Conservation (phyloP, 305 asterid species). For the Solanum hybrid region DNA sequence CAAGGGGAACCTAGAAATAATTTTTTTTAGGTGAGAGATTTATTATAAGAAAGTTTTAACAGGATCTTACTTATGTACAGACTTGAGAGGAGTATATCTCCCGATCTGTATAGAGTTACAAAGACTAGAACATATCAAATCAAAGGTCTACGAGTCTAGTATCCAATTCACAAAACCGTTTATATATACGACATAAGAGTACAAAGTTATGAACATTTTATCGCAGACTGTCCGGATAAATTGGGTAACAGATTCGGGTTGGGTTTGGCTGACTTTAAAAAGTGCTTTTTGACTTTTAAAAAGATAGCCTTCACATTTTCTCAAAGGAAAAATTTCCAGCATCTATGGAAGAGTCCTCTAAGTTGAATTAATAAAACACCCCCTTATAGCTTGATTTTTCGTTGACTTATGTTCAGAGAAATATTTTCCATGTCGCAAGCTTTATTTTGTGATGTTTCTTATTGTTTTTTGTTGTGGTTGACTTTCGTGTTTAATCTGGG, state of each 20-base stretch:
- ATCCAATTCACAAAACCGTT: not conserved
- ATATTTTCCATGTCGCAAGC: not conserved
- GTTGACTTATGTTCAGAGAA: not conserved
- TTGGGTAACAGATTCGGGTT: not conserved
- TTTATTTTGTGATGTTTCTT: not conserved
- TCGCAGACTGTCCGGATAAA: not conserved
- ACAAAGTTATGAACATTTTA: not conserved
- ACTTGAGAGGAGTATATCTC: not conserved
- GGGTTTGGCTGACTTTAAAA: not conserved
- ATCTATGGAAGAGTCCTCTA: not conserved
- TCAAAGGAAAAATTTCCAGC: not conserved
- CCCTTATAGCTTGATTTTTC: not conserved
- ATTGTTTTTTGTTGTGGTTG: not conserved
- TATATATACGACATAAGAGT: not conserved
- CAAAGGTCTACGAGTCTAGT: not conserved
- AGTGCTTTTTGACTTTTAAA: not conserved
- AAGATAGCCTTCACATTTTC: not conserved
- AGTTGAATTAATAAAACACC: not conserved
- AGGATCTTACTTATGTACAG: not conserved
- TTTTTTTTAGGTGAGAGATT: not conserved
- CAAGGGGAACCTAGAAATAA: not conserved
- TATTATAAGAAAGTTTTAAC: not conserved
- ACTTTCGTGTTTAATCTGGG: not conserved
- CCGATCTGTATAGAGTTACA: not conserved
- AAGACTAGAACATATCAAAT: not conserved